phyloP scores from a whole-genome alignment of 2,329 filamentous ascomycete species.

The Fusarium bactridioides region DNA sequence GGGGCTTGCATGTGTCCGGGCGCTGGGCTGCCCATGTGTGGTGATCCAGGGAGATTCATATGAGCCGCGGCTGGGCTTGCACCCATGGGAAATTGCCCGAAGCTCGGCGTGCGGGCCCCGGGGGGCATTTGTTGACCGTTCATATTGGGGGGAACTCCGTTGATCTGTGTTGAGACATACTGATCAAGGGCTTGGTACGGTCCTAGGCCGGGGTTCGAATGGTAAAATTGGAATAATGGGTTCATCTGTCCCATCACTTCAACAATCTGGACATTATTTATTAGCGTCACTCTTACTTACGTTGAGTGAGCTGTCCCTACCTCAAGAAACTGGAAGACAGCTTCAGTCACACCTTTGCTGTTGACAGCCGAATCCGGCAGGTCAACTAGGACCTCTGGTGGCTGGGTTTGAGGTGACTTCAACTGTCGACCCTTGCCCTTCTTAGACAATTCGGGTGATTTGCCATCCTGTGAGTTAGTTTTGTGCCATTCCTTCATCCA shows the following conservation, averaged over 20 bases:
- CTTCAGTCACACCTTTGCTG: slow-evolving; percentile 66
- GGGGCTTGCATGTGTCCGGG: slow-evolving; percentile 70
- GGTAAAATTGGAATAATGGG: slow-evolving; percentile 66
- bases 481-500: slow-evolving; percentile 73
- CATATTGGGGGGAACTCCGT: slow-evolving; percentile 48
- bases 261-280: slow-evolving; percentile 57
- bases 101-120: slow-evolving; percentile 62
- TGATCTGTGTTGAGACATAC: slow-evolving; percentile 61
- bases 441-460: slow-evolving; percentile 73
- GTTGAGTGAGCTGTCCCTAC: slow-evolving; percentile 48
- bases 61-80: slow-evolving; percentile 68
- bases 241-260: slow-evolving; percentile 74
- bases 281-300: slow-evolving; percentile 37
- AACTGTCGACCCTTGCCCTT: slow-evolving; percentile 66
- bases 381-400: slow-evolving; percentile 64
- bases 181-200: slow-evolving; percentile 68
- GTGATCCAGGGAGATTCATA: slow-evolving; percentile 68
- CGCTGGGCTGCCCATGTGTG: slow-evolving; percentile 67
- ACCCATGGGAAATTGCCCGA: slow-evolving; percentile 65
- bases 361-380: slow-evolving; percentile 68
- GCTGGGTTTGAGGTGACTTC: slow-evolving; percentile 66
- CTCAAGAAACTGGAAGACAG: slow-evolving; percentile 71
- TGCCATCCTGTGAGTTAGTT: slow-evolving; percentile 64
- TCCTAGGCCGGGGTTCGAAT: slow-evolving; percentile 60
- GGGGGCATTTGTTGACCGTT: slow-evolving; percentile 60